A percentile compares a stretch with the other conserved stretches of the same genome.
phyloP scores from a whole-genome alignment of 768 basidiomycete genomes.

The Leccinum subgranulosum region DNA sequence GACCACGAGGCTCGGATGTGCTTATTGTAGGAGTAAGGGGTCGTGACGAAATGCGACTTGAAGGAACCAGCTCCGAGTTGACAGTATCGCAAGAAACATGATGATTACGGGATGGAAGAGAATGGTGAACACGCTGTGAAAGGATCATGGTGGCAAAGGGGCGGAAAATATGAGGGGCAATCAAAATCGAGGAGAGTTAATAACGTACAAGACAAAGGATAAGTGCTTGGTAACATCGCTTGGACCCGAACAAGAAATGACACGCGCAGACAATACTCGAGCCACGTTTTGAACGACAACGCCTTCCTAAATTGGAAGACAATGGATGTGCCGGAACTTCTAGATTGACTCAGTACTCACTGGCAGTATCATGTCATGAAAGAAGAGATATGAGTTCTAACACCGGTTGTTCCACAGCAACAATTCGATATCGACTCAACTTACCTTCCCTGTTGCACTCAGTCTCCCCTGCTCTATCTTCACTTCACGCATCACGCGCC shows the following conservation, averaged over 20 bases:
- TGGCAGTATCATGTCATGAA: not conserved
- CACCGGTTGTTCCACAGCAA: slow-evolving; percentile 12
- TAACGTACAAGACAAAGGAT: slow-evolving; percentile 9
- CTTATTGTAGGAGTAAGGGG: slow-evolving; percentile 28
- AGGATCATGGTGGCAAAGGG: slow-evolving; percentile 23
- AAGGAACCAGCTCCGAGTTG: slow-evolving; percentile 29
- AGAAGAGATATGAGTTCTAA: not conserved
- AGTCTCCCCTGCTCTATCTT: slow-evolving; percentile 56
- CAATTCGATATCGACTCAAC: slow-evolving; percentile 44
- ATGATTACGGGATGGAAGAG: slow-evolving; percentile 10
- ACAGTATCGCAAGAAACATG: slow-evolving; percentile 3
- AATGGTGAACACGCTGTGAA: slow-evolving; percentile 20
- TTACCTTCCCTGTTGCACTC: slow-evolving; percentile 49
- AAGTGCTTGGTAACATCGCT: slow-evolving; percentile 6
- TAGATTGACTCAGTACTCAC: not conserved
- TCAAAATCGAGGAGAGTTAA: slow-evolving; percentile 1
- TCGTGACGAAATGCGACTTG: slow-evolving; percentile 7
- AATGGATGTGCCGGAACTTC: slow-evolving; percentile 8
- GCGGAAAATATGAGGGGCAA: not conserved
- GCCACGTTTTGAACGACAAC: slow-evolving; percentile 19
- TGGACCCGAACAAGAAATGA: slow-evolving; percentile 4
- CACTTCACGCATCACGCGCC: slow-evolving; percentile 52
- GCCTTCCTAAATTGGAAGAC: slow-evolving; percentile 23
- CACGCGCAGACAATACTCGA: slow-evolving; percentile 17
- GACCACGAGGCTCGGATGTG: slow-evolving; percentile 24